Evolutionary conservation across 1,139 yeast genomes (phyloP), one percentile per base, ranked within the genome.

Genomic region (Sugiyamaella pinicola): DNA sequence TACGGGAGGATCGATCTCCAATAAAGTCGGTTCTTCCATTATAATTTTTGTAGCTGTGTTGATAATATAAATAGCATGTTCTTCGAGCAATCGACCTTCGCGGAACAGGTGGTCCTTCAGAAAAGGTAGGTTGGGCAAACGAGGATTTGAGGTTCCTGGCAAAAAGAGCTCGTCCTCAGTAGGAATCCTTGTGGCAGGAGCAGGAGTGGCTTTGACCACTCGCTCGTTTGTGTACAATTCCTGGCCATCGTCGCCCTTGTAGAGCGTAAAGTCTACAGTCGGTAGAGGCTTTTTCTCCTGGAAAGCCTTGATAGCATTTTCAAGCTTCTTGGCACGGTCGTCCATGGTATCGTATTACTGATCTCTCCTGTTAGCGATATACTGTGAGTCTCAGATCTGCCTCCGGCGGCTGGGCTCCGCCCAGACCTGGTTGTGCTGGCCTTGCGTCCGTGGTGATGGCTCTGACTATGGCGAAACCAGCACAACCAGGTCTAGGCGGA

Each of bases 1-100:
- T 3, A 93, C 89, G 0, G 99, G 99, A 0, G 97, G 96, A 2
- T 91, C 91, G 1, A 93, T 87, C 28, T 79, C 79, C 53, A 93
- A 73, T 63, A 93, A 69, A 61, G 87, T 93, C 3, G 96, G 95
- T 65, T 93, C 98, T 45, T 72, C 68, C 31, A 78, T 69, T 58
- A 93, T 75, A n/a, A 84, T 69, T 42, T 76, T 76, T 0, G 91
- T 83, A n/a, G 95, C 95, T 67, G 76, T 77, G 31, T 74, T 68
- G 52, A 93, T 69, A 52, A 93, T 90, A 52, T 76, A 75, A 43
- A 84, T 66, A 0, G 90, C 91, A 66, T 93, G 98, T 10, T 76
- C 76, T 60, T 84, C 85, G 15, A 78, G 76, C 48, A 93, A 74
- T 51, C 96, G 77, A 2, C 99, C 99, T 68, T 93, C 97, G 42